Evolutionary conservation across 75 land plant species (phyloP).

Genomic region (Adiantum capillusveneris): DNA sequence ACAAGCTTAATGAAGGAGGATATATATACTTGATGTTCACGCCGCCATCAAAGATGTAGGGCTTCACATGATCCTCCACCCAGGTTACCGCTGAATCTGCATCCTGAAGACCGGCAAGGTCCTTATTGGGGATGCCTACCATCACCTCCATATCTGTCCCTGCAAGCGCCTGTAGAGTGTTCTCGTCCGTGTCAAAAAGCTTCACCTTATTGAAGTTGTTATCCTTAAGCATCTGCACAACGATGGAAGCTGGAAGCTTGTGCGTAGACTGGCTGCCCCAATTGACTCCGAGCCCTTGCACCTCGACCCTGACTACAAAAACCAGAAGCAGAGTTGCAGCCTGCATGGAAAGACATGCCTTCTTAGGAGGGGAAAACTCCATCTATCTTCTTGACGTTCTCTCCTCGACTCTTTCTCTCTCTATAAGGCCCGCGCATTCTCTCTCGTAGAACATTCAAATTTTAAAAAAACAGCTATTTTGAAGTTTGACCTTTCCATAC

Average conservation of each 20-base stretch:
- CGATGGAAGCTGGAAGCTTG: slow-evolving; percentile 28
- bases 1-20: too few species aligned
- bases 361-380: too few species aligned
- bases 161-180: slow-evolving; percentile 32
- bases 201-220: slow-evolving; percentile 59
- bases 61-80: slow-evolving; percentile 47
- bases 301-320: too few species aligned
- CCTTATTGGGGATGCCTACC: slow-evolving; percentile 58
- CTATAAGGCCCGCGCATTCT: too few species aligned
- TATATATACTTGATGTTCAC: slow-evolving; percentile 46
- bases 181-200: slow-evolving; percentile 58
- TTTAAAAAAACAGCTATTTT: too few species aligned
- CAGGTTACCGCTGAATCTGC: slow-evolving; percentile 33
- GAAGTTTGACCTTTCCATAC: too few species aligned
- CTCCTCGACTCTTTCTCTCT: too few species aligned
- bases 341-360: too few species aligned
- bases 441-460: too few species aligned
- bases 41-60: slow-evolving; percentile 37
- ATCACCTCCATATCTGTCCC: slow-evolving; percentile 48
- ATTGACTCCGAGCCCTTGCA: slow-evolving; percentile 34
- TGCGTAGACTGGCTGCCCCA: slow-evolving; percentile 48
- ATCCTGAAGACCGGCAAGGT: slow-evolving; percentile 31
- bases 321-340: too few species aligned
- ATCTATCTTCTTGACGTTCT: too few species aligned
- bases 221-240: slow-evolving; percentile 41